These are phyloP conservation scores for Fusarium sp. DNA, from an alignment of 2,329 filamentous ascomycete genomes.

Conservation along the genomic window DNA sequence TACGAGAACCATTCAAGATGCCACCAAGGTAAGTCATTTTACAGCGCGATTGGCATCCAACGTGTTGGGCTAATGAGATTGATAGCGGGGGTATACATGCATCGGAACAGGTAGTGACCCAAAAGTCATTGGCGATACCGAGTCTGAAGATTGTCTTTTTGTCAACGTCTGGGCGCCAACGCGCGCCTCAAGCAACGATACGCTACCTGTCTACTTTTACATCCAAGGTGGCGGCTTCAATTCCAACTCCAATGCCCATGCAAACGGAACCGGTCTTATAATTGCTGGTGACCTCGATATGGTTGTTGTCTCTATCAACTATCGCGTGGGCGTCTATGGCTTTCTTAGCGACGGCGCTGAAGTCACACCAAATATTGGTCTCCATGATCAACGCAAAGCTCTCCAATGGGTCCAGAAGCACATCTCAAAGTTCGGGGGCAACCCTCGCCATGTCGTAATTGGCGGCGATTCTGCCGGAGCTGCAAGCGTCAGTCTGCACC, in stretches of 20 bases:
- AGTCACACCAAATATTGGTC: conserved; percentile 76
- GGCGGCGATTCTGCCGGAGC: conserved; percentile 79
- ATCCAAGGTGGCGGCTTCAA: conserved; percentile 76
- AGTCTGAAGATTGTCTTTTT: conserved; percentile 78
- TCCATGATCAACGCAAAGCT: conserved; percentile 79
- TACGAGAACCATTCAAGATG: conserved; percentile 64
- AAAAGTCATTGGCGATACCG: conserved; percentile 44
- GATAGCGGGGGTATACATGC: conserved; percentile 50
- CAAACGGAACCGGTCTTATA: conserved; percentile 73
- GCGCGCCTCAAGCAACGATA: conserved; percentile 62
- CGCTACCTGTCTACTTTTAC: conserved; percentile 74
- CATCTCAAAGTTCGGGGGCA: conserved; percentile 77
- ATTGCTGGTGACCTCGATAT: conserved; percentile 72
- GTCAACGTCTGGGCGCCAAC: conserved; percentile 75
- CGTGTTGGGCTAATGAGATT: neutral
- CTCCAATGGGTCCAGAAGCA: conserved; percentile 79
- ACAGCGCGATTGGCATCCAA: rapidly evolving
- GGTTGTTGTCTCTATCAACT: conserved; percentile 81
- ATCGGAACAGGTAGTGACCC: conserved; percentile 51
- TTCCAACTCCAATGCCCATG: conserved; percentile 62
- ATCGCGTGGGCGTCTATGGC: conserved; percentile 81
- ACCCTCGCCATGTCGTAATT: conserved; percentile 77
- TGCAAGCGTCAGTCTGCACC: conserved; percentile 74
- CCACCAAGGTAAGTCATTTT: conserved; percentile 63
- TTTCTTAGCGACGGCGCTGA: conserved; percentile 75